phyloP scores from a whole-genome alignment of 2,329 filamentous ascomycete species.

The Sporothrix dimorphospora region DNA sequence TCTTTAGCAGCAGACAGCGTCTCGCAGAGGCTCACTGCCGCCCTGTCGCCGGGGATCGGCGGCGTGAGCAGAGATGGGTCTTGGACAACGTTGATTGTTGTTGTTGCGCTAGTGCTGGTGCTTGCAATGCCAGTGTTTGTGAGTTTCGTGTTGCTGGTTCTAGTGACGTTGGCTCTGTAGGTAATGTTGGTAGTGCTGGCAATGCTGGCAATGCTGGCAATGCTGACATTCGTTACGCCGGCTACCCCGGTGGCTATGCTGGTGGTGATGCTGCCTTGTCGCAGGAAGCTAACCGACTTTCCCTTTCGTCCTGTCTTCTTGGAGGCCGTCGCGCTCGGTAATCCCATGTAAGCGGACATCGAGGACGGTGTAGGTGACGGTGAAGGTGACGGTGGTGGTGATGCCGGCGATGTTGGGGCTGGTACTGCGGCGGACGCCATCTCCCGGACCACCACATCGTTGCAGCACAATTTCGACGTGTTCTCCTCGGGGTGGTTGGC shows the following conservation, averaged over 20 bases:
- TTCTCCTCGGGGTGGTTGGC: not conserved
- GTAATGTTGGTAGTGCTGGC: too few species aligned
- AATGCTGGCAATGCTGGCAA: not conserved
- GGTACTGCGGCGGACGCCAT: not conserved
- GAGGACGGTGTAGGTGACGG: not conserved
- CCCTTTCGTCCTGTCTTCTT: not conserved
- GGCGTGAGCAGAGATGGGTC: not conserved
- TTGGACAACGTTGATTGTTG: not conserved
- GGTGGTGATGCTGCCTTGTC: not conserved
- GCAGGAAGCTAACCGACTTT: conserved; percentile 5
- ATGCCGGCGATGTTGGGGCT: not conserved
- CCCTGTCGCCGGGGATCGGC: not conserved
- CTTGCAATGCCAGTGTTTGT: not conserved
- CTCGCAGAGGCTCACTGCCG: not conserved
- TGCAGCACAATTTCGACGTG: not conserved
- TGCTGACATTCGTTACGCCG: too few species aligned
- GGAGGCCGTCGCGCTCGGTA: not conserved
- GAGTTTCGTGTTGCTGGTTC: too few species aligned
- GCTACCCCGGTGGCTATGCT: too few species aligned
- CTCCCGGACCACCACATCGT: conserved; percentile 10
- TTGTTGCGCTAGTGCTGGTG: conserved; percentile 3
- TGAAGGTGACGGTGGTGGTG: not conserved
- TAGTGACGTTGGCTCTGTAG: too few species aligned
- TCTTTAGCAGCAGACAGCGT: not conserved
- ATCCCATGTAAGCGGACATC: too few species aligned